Evolutionary conservation across 2,329 filamentous ascomycete species (phyloP).

Genomic region (Fusarium armeniacum): DNA sequence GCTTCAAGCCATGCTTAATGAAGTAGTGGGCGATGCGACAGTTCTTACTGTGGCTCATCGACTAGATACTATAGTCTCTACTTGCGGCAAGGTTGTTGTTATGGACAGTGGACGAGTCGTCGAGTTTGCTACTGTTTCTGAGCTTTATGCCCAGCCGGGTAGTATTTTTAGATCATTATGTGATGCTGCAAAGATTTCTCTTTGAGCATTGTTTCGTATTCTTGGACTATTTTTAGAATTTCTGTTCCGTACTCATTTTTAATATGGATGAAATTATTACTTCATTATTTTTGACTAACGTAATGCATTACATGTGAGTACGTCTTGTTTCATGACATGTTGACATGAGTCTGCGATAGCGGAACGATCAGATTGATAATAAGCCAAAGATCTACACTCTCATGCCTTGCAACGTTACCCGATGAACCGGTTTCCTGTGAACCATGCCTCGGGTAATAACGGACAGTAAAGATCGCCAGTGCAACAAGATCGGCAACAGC

Average conservation of each 20-base stretch:
- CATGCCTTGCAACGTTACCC: background rate
- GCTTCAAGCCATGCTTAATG: slow-evolving; percentile 27
- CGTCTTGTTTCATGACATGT: background rate
- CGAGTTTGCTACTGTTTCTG: slow-evolving; percentile 30
- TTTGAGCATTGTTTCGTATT: background rate
- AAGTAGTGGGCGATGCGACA: slow-evolving; percentile 33
- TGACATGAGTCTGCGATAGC: background rate
- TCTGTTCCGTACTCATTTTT: background rate
- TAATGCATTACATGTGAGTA: background rate
- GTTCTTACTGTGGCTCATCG: slow-evolving; percentile 42
- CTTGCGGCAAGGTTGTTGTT: slow-evolving; percentile 36
- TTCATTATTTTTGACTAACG: background rate
- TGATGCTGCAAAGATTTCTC: slow-evolving; percentile 26
- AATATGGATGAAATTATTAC: background rate
- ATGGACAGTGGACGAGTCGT: slow-evolving; percentile 40
- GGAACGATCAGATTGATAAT: slow-evolving; percentile 11
- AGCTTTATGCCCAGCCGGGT: slow-evolving; percentile 1
- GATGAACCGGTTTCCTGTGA: background rate
- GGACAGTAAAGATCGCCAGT: background rate
- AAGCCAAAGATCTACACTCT: background rate
- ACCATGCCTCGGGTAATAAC: background rate
- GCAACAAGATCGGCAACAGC: background rate
- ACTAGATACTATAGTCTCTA: slow-evolving; percentile 43
- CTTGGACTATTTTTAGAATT: background rate
- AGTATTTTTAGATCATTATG: slow-evolving; percentile 32